Base-by-base conservation (phyloP, 805 yeast species). In the Candida tibetensis region DNA sequence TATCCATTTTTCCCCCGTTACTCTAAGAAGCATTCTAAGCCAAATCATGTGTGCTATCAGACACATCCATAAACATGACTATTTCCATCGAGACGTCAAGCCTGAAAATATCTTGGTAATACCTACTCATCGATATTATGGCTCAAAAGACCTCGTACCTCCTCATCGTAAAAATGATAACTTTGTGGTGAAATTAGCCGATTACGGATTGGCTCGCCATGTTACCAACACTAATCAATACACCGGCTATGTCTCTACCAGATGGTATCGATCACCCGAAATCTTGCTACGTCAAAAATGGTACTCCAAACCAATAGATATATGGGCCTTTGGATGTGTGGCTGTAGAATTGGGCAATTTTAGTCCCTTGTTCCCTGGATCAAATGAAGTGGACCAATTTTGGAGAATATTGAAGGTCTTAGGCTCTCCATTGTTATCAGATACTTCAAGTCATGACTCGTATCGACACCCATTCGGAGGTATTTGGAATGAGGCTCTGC, bases 251-350 rank as follows among this genome's bases (percentile, higher is more conserved):
- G 87, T 85, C 5, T 80, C 91, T 0, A 85, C 95, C 0, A 73
- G 95, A 51, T 85, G 95, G 95, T 85, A 85, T 52, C 68, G 95
- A 45, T 77, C 91, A 0, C 95, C 95, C 0, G 95, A 85, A 56
- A 82, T 85, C 15, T 65, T 85, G 32, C 63, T 85, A 40, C 71
- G 91, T 47, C 79, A 76, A 45, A 72, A 71, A 4, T 65, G 60
- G 49, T 82, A 85, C 52, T 76, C 87, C 0, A 74, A 63, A 44
- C 88, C 93, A 2, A 74, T 83, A 26, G 95, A 85, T 63, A 75
- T 85, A 23, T 85, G 95, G 95, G 91, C 95, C 0, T 85, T 85
- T 67, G 95, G 89, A 2, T 74, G 81, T 30, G 87, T 85, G 27
- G 87, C 85, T 2, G 76, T 77, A 5, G 95, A 85, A 55, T 69